phyloP scores from a whole-genome alignment of 2,329 filamentous ascomycete genomes.

The Alternaria angustiovoidea region DNA sequence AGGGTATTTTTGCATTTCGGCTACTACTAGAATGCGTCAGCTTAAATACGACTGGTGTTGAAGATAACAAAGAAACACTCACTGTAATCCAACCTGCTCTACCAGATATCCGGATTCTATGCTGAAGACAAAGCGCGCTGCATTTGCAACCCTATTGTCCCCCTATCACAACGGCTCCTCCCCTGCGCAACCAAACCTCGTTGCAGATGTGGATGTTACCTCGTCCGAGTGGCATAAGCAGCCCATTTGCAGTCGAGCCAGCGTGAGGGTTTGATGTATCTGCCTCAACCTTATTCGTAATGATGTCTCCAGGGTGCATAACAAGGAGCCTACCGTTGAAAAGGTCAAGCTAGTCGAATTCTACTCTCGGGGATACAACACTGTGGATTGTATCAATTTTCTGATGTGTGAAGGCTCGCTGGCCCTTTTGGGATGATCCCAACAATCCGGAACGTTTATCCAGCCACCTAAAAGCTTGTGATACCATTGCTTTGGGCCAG shows the following conservation, averaged over 20 bases:
- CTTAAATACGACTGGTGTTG: conserved; percentile 9
- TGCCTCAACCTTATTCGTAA: neutral
- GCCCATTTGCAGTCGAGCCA: neutral
- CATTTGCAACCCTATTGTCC: neutral
- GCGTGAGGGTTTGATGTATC: neutral
- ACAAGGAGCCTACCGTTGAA: neutral
- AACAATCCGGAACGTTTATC: neutral
- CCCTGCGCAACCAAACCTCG: neutral
- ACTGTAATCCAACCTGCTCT: conserved; percentile 22
- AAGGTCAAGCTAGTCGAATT: neutral
- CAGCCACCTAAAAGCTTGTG: neutral
- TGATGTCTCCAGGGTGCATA: neutral
- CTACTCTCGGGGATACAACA: neutral
- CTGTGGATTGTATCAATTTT: neutral
- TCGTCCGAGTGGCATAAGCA: neutral
- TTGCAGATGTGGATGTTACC: neutral
- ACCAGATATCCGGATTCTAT: neutral
- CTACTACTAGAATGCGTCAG: conserved; percentile 29
- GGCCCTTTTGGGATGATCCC: neutral
- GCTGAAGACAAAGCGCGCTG: neutral
- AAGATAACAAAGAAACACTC: conserved; percentile 11
- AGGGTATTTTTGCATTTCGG: conserved; percentile 23
- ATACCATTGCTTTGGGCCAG: neutral
- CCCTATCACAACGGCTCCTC: neutral
- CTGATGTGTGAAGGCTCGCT: neutral